Conservation (phyloP, 129 eudicot species). For the Saposhnikovia divaricata region DNA sequence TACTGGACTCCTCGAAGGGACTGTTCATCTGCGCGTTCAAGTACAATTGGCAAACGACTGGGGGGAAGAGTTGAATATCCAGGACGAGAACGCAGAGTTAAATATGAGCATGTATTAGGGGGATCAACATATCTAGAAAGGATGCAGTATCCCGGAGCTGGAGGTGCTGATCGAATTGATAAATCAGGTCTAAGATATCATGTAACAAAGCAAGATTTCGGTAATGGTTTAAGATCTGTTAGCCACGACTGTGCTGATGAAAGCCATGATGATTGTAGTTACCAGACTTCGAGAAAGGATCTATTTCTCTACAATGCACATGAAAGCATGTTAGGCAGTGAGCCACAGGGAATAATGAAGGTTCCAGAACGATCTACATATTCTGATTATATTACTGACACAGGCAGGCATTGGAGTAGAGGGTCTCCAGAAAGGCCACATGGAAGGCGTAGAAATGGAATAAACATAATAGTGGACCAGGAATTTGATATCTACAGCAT, state of each 20-base stretch:
- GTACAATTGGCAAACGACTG: slow-evolving; percentile 55
- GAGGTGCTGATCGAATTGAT: slow-evolving; percentile 34
- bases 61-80: slow-evolving; percentile 62
- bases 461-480: slow-evolving; percentile 39
- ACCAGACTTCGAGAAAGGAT: slow-evolving; percentile 45
- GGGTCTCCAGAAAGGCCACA: slow-evolving; percentile 46
- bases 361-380: slow-evolving; percentile 43
- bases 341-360: slow-evolving; percentile 68
- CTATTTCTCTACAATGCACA: slow-evolving; percentile 5
- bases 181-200: slow-evolving; percentile 48
- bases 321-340: slow-evolving; percentile 42
- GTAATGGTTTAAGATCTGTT: slow-evolving; percentile 61
- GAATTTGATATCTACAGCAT: slow-evolving; percentile 27
- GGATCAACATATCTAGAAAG: slow-evolving; percentile 38
- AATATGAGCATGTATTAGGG: not conserved
- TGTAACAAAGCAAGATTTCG: slow-evolving; percentile 48
- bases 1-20: slow-evolving; percentile 46
- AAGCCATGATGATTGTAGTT: slow-evolving; percentile 27
- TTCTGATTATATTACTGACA: slow-evolving; percentile 23
- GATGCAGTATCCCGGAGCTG: slow-evolving; percentile 38
- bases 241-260: slow-evolving; percentile 48
- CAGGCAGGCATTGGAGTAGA: slow-evolving; percentile 38
- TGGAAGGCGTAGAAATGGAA: slow-evolving; percentile 60
- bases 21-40: slow-evolving; percentile 20
- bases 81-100: not conserved